Conservation (phyloP, 2,329 filamentous ascomycete species). For the Monilinia aucupariae region DNA sequence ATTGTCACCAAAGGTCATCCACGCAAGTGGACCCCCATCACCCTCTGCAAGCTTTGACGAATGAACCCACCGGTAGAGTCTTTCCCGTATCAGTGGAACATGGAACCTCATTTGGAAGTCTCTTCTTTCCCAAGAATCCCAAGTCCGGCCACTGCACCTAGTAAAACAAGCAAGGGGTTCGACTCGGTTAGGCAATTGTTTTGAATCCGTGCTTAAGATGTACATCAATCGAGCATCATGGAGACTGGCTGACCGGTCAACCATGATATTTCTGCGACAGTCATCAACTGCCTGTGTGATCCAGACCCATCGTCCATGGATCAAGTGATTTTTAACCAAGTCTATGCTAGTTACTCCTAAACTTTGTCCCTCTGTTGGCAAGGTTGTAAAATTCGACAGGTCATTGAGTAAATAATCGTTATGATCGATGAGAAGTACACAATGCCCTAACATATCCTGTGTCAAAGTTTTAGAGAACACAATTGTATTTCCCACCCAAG, state of each 20-base stretch:
- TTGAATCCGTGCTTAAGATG: not conserved
- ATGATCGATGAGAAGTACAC: not conserved
- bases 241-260: not conserved
- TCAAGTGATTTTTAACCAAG: constrained; percentile 4
- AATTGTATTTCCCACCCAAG: not conserved
- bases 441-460: not conserved
- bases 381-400: not conserved
- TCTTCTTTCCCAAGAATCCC: not conserved
- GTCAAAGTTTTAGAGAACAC: not conserved
- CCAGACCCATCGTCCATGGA: constrained; percentile 12
- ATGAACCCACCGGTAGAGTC: not conserved
- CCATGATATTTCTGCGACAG: constrained; percentile 3
- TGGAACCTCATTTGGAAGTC: not conserved
- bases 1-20: not conserved
- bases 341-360: not conserved
- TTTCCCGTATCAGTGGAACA: not conserved
- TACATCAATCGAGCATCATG: not conserved
- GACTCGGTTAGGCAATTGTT: not conserved
- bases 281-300: not conserved
- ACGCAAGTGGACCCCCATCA: not conserved
- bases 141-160: not conserved
- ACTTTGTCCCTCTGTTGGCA: not conserved
- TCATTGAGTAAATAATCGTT: constrained; percentile 6
- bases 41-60: not conserved
- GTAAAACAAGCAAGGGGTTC: not conserved